Conservation (phyloP, 495 filamentous ascomycete species). For the Pseudomonodictys pantanalensis region DNA sequence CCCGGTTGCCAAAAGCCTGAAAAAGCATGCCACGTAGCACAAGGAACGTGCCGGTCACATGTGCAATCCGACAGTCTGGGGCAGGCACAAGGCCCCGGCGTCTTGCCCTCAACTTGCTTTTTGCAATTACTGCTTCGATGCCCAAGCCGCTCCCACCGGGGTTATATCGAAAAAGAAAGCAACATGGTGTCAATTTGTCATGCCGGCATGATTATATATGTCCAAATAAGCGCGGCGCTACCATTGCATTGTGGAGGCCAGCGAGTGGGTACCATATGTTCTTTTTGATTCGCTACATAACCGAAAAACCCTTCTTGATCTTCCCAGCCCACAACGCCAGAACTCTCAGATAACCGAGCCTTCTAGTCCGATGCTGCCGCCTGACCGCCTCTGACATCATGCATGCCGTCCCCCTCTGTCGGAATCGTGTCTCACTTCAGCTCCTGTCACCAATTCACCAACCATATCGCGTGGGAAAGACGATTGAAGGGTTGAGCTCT, state of each 20-base stretch:
- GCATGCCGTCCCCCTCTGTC: background rate
- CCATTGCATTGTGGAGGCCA: background rate
- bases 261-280: background rate
- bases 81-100: background rate
- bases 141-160: slow-evolving; percentile 22
- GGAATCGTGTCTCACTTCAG: background rate
- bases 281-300: background rate
- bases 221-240: slow-evolving; percentile 20
- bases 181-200: background rate
- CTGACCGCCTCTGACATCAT: background rate
- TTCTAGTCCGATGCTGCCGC: background rate
- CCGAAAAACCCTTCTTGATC: background rate
- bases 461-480: slow-evolving; percentile 34
- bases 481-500: slow-evolving; percentile 44
- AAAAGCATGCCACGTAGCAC: background rate
- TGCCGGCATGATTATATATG: slow-evolving; percentile 9
- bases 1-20: background rate
- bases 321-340: background rate
- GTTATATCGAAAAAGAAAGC: slow-evolving; percentile 11
- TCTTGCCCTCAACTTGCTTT: slow-evolving; percentile 1
- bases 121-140: slow-evolving; percentile 8
- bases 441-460: background rate
- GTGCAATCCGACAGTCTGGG: background rate
- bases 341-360: background rate
- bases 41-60: background rate